Evolutionary conservation across 192 early-diverging fungal species (phyloP).

Genomic region (Entomortierella parvispora): DNA sequence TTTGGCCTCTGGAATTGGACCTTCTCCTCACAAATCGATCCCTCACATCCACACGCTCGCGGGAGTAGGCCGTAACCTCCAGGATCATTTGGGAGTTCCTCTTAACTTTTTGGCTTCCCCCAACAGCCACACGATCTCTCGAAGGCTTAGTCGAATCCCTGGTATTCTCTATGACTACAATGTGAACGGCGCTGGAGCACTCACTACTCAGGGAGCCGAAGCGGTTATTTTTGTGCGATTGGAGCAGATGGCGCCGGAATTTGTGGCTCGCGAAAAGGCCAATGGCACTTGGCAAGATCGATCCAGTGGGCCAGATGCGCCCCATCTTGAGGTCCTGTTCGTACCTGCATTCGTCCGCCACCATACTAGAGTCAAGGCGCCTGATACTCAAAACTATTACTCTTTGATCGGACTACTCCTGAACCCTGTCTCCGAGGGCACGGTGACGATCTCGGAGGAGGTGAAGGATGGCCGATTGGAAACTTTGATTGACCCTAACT

Average conservation of each 20-base stretch:
- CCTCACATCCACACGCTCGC: slow-evolving; percentile 49
- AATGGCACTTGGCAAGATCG: slow-evolving; percentile 44
- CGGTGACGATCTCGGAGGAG: slow-evolving; percentile 25
- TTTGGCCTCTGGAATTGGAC: slow-evolving; percentile 54
- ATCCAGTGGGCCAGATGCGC: slow-evolving; percentile 30
- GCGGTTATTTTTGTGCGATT: slow-evolving; percentile 26
- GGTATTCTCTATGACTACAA: slow-evolving; percentile 22
- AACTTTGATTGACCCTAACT: slow-evolving; percentile 43
- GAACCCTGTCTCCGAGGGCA: slow-evolving; percentile 34
- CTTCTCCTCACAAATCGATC: slow-evolving; percentile 30
- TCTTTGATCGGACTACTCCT: slow-evolving; percentile 24
- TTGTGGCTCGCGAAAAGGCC: slow-evolving; percentile 47
- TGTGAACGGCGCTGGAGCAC: slow-evolving; percentile 14
- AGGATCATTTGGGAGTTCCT: slow-evolving; percentile 48
- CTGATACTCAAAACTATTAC: slow-evolving; percentile 23
- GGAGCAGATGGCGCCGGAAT: slow-evolving; percentile 39
- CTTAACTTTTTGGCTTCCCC: slow-evolving; percentile 19
- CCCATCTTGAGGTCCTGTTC: slow-evolving; percentile 39
- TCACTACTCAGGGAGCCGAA: slow-evolving; percentile 23
- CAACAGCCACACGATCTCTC: neutral
- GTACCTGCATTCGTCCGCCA: slow-evolving; percentile 7
- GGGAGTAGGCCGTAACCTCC: slow-evolving; percentile 51
- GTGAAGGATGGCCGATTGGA: slow-evolving; percentile 29
- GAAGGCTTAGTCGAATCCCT: slow-evolving; percentile 3
- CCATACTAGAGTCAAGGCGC: neutral